Percentiles rank a stretch among this genome's conserved stretches.
Conservation (phyloP, 345 rosid genomes). For the Cardiospermum halicacabum region DNA sequence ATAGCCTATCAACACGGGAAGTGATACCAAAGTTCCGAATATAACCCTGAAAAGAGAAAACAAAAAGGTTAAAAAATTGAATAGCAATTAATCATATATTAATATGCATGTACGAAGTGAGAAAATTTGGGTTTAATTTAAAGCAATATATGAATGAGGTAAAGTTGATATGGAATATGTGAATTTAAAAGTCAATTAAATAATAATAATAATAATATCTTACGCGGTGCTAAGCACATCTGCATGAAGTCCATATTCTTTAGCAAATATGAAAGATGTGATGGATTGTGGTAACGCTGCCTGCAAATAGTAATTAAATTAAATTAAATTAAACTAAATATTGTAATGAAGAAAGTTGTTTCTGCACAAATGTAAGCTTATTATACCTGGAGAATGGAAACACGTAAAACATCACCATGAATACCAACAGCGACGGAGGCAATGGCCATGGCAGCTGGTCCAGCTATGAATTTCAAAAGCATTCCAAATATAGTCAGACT, state of each 20-base stretch:
- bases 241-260: constrained; percentile 73
- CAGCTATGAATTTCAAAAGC: constrained; percentile 60
- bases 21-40: constrained; percentile 60
- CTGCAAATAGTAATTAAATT: constrained; percentile 21
- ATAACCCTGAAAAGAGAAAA: constrained; percentile 49
- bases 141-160: too few species aligned
- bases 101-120: too few species aligned
- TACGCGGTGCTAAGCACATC: constrained; percentile 86
- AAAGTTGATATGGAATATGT: too few species aligned
- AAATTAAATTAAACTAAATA: too few species aligned
- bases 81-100: neutral
- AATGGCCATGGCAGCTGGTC: constrained; percentile 74
- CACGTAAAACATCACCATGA: constrained; percentile 64
- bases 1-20: constrained; percentile 61
- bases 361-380: neutral
- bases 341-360: too few species aligned
- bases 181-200: too few species aligned
- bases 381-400: constrained; percentile 64
- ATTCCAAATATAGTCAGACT: constrained; percentile 46
- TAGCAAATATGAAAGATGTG: constrained; percentile 67
- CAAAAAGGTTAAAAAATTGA: too few species aligned
- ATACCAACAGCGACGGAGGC: constrained; percentile 61
- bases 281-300: constrained; percentile 81
- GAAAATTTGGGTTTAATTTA: too few species aligned
- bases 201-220: constrained; percentile 8